Evolutionary conservation across 768 basidiomycete species (phyloP).

Genomic region (Hypholoma sublateritium): DNA sequence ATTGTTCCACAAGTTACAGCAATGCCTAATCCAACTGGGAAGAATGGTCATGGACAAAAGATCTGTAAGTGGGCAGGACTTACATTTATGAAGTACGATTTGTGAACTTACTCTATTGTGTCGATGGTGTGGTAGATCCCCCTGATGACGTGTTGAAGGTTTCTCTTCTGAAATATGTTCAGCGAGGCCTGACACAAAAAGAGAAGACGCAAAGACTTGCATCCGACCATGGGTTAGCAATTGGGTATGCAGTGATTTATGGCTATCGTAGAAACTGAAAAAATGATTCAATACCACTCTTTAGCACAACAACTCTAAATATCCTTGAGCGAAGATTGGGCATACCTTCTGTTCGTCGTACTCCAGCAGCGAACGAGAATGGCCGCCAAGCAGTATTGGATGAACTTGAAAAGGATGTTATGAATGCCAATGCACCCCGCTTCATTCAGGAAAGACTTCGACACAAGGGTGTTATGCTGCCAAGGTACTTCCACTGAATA

Average conservation of each 20-base stretch:
- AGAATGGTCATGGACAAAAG: slow-evolving; percentile 7
- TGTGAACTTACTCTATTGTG: too few relatives aligned
- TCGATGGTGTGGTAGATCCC: neutral
- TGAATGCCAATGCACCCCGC: slow-evolving; percentile 13
- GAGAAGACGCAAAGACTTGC: neutral
- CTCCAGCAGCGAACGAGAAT: neutral
- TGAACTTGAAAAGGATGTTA: slow-evolving; percentile 15
- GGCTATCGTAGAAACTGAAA: too few relatives aligned
- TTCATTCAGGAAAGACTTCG: slow-evolving; percentile 12
- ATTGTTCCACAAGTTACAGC: too few relatives aligned
- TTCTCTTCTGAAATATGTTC: neutral
- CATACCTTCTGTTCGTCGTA: slow-evolving; percentile 3
- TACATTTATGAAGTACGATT: neutral
- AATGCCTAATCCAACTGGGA: slow-evolving; percentile 6
- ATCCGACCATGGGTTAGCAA: neutral
- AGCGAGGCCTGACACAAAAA: neutral
- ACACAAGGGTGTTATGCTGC: slow-evolving; percentile 1
- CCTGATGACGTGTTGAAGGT: neutral
- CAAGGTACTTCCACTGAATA: slow-evolving; percentile 4
- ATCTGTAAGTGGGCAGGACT: neutral
- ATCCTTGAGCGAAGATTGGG: neutral
- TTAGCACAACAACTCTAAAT: neutral
- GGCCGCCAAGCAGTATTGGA: slow-evolving; percentile 9
- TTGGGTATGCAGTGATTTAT: too few relatives aligned
- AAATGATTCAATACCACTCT: neutral